A percentile compares a stretch with the other conserved stretches of the same genome.
Conservation (phyloP, 768 basidiomycete species). For the Mycena belliarum region DNA sequence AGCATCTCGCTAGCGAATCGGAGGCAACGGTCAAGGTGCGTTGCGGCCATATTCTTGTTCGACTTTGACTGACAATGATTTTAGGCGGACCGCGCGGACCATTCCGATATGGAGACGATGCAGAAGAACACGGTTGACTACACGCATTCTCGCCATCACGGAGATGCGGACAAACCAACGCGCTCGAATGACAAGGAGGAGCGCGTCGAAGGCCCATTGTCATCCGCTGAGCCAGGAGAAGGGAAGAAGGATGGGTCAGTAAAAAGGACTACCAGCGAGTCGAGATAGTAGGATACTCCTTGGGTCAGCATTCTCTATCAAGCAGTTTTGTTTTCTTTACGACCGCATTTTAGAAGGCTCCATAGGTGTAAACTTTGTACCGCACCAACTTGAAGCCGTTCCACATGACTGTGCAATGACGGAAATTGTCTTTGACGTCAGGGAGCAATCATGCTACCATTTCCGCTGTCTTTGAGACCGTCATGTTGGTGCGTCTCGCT, state of each 20-base stretch:
- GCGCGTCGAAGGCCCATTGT: not conserved
- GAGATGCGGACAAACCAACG: not conserved
- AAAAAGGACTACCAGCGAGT: not conserved
- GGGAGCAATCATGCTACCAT: not conserved
- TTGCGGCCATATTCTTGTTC: too few species aligned
- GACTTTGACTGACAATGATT: not conserved
- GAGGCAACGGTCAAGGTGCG: constrained; percentile 70
- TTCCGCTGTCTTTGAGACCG: too few species aligned
- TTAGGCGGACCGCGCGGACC: not conserved
- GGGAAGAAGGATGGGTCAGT: not conserved
- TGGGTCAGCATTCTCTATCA: too few species aligned
- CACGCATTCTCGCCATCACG: constrained; percentile 30
- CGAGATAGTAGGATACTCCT: not conserved
- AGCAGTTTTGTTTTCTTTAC: too few species aligned
- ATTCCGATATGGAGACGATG: constrained; percentile 33
- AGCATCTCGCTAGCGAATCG: constrained; percentile 58
- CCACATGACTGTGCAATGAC: not conserved
- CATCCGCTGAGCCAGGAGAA: not conserved
- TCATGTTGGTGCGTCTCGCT: not conserved
- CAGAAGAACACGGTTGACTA: constrained; percentile 44
- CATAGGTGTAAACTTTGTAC: too few species aligned
- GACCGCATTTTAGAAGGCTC: too few species aligned
- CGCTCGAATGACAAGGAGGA: not conserved
- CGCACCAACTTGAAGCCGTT: too few species aligned
- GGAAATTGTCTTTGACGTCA: not conserved